Evolutionary conservation across 768 basidiomycete species (phyloP).

Genomic region (Amanita thiersii): DNA sequence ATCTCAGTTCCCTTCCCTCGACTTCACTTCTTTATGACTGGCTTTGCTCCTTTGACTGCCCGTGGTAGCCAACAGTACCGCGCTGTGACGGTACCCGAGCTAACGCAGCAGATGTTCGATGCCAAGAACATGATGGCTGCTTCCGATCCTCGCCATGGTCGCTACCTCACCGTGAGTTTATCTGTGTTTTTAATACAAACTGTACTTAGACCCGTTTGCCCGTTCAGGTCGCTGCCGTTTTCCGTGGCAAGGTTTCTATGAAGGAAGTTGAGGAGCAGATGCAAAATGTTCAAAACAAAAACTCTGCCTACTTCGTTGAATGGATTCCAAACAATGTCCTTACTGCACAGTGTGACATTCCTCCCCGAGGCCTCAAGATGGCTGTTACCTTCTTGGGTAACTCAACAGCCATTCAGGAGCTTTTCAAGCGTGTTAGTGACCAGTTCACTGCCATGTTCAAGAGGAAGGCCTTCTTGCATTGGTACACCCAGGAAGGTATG

Average conservation of each 20-base stretch:
- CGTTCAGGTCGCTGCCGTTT: slow-evolving; percentile 78
- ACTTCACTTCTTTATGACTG: slow-evolving; percentile 99
- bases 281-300: slow-evolving; percentile 96
- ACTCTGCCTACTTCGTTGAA: slow-evolving; percentile 97
- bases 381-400: slow-evolving; percentile 97
- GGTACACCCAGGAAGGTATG: slow-evolving; percentile 99
- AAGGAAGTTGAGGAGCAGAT: slow-evolving; percentile 99
- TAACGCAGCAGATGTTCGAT: slow-evolving; percentile 99
- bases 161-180: slow-evolving; percentile 81
- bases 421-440: slow-evolving; percentile 98
- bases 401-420: slow-evolving; percentile 93
- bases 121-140: slow-evolving; percentile 99
- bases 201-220: not conserved
- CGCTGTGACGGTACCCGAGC: slow-evolving; percentile 93
- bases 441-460: slow-evolving; percentile 99
- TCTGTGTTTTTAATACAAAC: not conserved
- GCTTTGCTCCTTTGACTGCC: slow-evolving; percentile 90
- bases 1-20: slow-evolving; percentile 88
- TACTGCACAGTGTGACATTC: slow-evolving; percentile 96
- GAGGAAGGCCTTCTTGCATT: slow-evolving; percentile 97
- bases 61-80: slow-evolving; percentile 94
- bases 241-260: slow-evolving; percentile 99
- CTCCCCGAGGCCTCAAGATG: slow-evolving; percentile 94
- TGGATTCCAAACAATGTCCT: slow-evolving; percentile 99
- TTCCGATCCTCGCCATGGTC: slow-evolving; percentile 91